Conservation (phyloP, 495 filamentous ascomycete genomes). For the Tuber borchii region DNA sequence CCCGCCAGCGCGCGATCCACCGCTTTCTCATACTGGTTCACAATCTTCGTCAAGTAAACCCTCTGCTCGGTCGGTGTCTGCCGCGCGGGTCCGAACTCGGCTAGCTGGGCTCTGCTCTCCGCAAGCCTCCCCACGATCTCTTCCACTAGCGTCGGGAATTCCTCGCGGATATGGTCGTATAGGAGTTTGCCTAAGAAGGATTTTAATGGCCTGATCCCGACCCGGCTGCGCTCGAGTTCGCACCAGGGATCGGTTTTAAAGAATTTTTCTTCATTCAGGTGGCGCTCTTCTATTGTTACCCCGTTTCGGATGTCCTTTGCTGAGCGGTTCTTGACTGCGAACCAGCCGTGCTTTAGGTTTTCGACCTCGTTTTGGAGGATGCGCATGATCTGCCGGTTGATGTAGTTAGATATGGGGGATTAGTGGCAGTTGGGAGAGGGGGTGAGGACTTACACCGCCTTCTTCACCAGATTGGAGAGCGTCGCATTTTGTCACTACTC, state of each 20-base stretch:
- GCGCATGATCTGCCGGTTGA: slow-evolving; percentile 28
- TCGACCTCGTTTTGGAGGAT: slow-evolving; percentile 42
- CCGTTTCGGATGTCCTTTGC: slow-evolving; percentile 45
- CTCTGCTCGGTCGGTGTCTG: slow-evolving; percentile 43
- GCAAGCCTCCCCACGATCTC: slow-evolving; percentile 34
- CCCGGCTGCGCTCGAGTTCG: slow-evolving; percentile 38
- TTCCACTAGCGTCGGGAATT: slow-evolving; percentile 42
- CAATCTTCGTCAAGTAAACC: slow-evolving; percentile 40
- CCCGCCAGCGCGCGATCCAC: slow-evolving; percentile 39
- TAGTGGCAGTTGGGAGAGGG: neutral
- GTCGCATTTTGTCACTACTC: slow-evolving; percentile 48
- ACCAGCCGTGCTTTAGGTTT: slow-evolving; percentile 50
- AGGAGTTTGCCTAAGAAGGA: slow-evolving; percentile 30
- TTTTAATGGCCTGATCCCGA: slow-evolving; percentile 38
- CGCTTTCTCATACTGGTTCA: slow-evolving; percentile 41
- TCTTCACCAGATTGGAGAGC: slow-evolving; percentile 46
- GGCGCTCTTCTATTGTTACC: slow-evolving; percentile 41
- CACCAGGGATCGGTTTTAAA: slow-evolving; percentile 46
- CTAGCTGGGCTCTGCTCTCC: slow-evolving; percentile 32
- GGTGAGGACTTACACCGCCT: slow-evolving; percentile 23
- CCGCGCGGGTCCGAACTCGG: slow-evolving; percentile 40
- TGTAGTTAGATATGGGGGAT: neutral
- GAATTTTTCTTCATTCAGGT: slow-evolving; percentile 44
- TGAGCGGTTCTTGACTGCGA: slow-evolving; percentile 50
- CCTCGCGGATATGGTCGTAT: slow-evolving; percentile 38